Evolutionary conservation across 108 stramenopile genomes (phyloP), one percentile per base, ranked within the genome.

Genomic region (Fistulifera pelliculosa): DNA sequence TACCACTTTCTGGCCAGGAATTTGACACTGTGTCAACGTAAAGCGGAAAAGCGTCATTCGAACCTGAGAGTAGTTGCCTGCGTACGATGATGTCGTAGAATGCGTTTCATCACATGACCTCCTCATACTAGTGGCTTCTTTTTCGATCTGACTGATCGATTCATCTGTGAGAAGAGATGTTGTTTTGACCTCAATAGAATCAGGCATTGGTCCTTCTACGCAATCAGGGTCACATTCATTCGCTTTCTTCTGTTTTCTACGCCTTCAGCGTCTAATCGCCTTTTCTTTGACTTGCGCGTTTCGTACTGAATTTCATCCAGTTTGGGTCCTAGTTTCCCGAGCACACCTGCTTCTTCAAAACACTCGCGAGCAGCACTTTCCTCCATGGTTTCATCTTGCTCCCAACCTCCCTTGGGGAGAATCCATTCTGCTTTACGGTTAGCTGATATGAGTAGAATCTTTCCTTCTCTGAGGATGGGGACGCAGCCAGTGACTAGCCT

Each of bases 321-420:
- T 8, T 56, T 58, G 10, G 71, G 76, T 14, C 90, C 87, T 23
- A 95, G 57, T 27, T 59, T 43, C 22, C 94, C 87, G 15, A 87
- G 41, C 12, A 95, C 71, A 24, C 95, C 95, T 0, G 76, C 89
- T 52, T 96, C 95, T 52, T 96, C 95, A 63, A 72, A 96, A 16
- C 87, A 81, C 62, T 96, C 95, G 1, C 95, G 66, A 23, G 79
- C 69, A 15, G 91, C 95, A 53, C 85, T 81, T 60, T 94, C 88
- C 65, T 82, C 81, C 57, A 79, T 69, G 0, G 78, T 79, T 59
- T 96, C 95, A 54, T 96, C 95, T 22, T 56, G 58, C 59, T 96
- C 95, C 95, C 95, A 96, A 1, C 93, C 95, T 38, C 95, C 95
- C 62, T 96, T 96, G 21, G 95, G 95, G 23, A 96, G 68, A 41